Evolutionary conservation across 2,329 filamentous ascomycete species (phyloP), one percentile per base, ranked within the genome.

Genomic region (Stagonosporopsis vannaccii): DNA sequence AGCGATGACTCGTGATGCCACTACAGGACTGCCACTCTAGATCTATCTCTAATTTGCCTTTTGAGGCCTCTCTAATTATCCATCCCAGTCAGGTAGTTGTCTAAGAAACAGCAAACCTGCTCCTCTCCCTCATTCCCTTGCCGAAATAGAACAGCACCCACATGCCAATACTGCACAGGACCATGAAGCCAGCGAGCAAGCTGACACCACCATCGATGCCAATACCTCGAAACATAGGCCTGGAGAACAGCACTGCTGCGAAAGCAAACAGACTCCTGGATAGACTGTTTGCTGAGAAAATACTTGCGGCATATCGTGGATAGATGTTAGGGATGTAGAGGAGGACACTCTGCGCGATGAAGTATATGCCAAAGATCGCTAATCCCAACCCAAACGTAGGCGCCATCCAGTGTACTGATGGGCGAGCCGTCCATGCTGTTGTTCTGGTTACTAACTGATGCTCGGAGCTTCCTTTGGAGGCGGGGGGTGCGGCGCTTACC

Each of bases 271-370:
- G 79, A 13, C 68, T 72, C 39, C 86, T 74, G 13, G 87, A 70
- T 3, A 89, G 80, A 0, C 85, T 69, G 41, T 88, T 88, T 3
- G 86, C 87, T 0, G 88, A 87, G 4, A 90, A 81, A 0, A 86
- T 87, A 4, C 63, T 68, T 11, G 70, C 71, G 15, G 69, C 67
- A 22, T 71, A 73, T 26, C 56, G 82, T 83, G 13, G 87, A 65
- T 83, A 88, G 8, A 82, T 81, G 55, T 90, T 87, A 26, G 89
- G 83, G 2, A 90, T 79, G 62, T 91, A 91, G 6, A 84, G 83
- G 42, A 84, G 79, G 0, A 84, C 73, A 0, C 79, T 76, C 77
- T 86, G 84, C 5, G 58, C 64, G 39, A 73, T 63, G 46, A 68
- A 65, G 53, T 71, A 70, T 42, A 70, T 77, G 60, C 76, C 77